Evolutionary conservation across 1,139 yeast species (phyloP).

Genomic region (Magnusiomyces magnusii): DNA sequence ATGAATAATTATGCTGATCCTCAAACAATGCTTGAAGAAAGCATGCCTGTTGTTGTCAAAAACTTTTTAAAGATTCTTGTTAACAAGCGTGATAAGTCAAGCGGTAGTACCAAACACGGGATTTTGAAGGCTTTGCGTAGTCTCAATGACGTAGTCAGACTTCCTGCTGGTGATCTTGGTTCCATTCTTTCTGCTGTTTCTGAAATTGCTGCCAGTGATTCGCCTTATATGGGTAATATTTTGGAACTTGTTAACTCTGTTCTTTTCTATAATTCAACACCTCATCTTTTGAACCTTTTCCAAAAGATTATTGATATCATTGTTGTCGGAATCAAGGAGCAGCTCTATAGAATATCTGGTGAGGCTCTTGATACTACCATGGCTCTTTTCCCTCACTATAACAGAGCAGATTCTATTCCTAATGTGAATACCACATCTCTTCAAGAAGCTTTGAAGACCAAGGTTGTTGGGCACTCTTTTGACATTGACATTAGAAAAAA

Average conservation of each 20-base stretch:
- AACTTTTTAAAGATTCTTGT: conserved; percentile 19
- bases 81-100: conserved; percentile 13
- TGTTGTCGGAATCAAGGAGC: conserved; percentile 39
- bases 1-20: conserved; percentile 29
- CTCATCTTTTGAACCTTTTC: conserved; percentile 22
- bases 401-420: not conserved
- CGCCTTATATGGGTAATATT: conserved; percentile 18
- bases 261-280: conserved; percentile 16
- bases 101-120: conserved; percentile 19
- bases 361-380: conserved; percentile 42
- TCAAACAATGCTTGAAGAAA: conserved; percentile 16
- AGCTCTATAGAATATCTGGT: conserved; percentile 45
- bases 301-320: conserved; percentile 34
- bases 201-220: conserved; percentile 9
- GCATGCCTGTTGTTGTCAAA: conserved; percentile 21
- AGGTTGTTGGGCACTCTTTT: conserved; percentile 37
- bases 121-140: conserved; percentile 17
- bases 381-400: conserved; percentile 10
- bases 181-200: conserved; percentile 14
- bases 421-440: conserved; percentile 13
- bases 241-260: conserved; percentile 21
- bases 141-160: conserved; percentile 17
- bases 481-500: conserved; percentile 48
- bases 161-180: conserved; percentile 15
- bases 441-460: conserved; percentile 31